A percentile compares a stretch with the other conserved stretches of the same genome.
Evolutionary conservation across 192 early-diverging fungal genomes (phyloP).

Genomic region (Dissophora ornata): DNA sequence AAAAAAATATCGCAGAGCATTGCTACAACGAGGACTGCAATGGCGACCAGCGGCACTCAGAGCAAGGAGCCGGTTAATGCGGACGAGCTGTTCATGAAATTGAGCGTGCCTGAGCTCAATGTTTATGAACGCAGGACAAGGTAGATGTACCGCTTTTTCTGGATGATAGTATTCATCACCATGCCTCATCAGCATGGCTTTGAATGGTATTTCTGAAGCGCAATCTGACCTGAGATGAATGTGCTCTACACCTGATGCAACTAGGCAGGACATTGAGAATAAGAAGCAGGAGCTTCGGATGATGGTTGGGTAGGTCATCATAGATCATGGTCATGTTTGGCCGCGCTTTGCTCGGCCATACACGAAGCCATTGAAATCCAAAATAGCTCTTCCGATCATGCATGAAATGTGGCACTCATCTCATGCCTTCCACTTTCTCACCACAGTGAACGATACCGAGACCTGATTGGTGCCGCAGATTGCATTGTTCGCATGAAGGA

Average conservation of each 20-base stretch:
- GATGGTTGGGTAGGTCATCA: constrained; percentile 83
- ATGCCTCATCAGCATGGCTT: no score
- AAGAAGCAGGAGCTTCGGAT: constrained; percentile 83
- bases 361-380: no score
- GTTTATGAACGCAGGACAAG: constrained; percentile 59
- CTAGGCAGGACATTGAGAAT: constrained; percentile 78
- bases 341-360: no score
- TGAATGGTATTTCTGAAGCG: no score
- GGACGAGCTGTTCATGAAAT: constrained; percentile 56
- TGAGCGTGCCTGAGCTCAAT: constrained; percentile 60
- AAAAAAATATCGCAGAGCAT: no score
- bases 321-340: no score
- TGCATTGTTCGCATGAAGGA: constrained; percentile 78
- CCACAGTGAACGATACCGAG: constrained; percentile 83
- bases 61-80: constrained; percentile 33
- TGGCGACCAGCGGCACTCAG: constrained; percentile 1
- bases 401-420: no score
- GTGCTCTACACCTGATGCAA: not conserved
- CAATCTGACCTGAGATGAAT: no score
- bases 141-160: no score
- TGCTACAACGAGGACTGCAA: constrained; percentile 8
- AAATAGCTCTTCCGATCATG: no score
- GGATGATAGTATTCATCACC: no score
- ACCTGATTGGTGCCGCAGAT: constrained; percentile 87
- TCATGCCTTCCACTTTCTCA: no score